Evolutionary conservation across 2,329 filamentous ascomycete genomes (phyloP), one percentile per base, ranked within the genome.

Genomic region (Claviceps sp.): DNA sequence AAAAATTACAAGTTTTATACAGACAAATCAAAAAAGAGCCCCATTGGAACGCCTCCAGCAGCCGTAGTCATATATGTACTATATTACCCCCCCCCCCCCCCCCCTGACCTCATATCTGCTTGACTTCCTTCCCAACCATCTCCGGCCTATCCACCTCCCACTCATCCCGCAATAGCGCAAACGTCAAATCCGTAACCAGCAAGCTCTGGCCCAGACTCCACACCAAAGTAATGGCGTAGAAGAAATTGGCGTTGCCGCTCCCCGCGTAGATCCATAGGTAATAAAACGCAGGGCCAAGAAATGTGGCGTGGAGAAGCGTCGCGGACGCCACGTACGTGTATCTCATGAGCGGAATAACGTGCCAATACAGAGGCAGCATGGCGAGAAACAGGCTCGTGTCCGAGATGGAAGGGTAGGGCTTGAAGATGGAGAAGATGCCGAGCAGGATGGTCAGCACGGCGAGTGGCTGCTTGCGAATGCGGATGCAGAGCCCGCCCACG

Each of bases 231-330:
- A 98, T 97, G 57, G 93, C 93, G 64, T 98, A 98, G 71, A 98
- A 98, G 71, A 98, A 98, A 66, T 98, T 98, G 53, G 93, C 93
- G 62, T 98, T 98, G 29, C 93, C 93, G 52, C 89, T 95, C 48
- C 93, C 93, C 2, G 93, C 93, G 63, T 97, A 98, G 53, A 98
- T 91, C 93, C 93, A 98, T 5, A 98, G 74, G 64, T 98, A 84
- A 66, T 97, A 95, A 65, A 98, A 98, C 0, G 90, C 89, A 1
- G 93, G 93, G 0, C 93, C 93, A 0, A 98, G 77, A 55, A 95
- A 83, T 2, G 84, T 85, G 23, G 88, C 84, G 66, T 98, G 98
- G 9, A 97, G 71, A 40, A 98, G 76, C 2, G 86, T 86, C 0
- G 89, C 83, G 1, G 86, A 78, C 11, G 88, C 83, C 55, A 97